These are phyloP conservation scores for Phyllosticta ampelicida DNA, from an alignment of 2,329 filamentous ascomycete genomes.

Conservation along the genomic window DNA sequence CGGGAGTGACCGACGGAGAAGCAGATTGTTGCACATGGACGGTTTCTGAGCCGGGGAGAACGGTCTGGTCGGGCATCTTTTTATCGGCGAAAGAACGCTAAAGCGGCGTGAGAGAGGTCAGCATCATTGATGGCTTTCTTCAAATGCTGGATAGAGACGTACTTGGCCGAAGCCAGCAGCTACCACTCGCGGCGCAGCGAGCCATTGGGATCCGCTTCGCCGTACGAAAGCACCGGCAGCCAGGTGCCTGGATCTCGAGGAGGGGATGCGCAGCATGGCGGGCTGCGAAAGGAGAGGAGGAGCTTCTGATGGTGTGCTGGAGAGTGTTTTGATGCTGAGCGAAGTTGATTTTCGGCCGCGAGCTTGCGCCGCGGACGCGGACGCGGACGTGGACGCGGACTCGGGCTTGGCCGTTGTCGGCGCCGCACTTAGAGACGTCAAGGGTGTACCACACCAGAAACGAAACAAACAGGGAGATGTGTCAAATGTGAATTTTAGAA, in stretches of 20 bases:
- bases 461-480: background rate
- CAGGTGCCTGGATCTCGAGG: constrained; percentile 37
- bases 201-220: constrained; percentile 33
- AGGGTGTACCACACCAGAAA: background rate
- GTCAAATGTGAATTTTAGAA: background rate
- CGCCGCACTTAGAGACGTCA: constrained; percentile 16
- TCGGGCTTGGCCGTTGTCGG: background rate
- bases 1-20: constrained; percentile 26
- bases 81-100: constrained; percentile 43
- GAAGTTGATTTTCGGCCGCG: constrained; percentile 11
- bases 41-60: constrained; percentile 19
- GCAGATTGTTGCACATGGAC: background rate
- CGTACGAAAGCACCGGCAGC: constrained; percentile 29
- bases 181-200: constrained; percentile 23
- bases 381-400: background rate
- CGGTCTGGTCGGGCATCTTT: constrained; percentile 31
- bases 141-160: constrained; percentile 22
- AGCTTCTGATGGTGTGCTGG: constrained; percentile 9
- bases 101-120: constrained; percentile 17
- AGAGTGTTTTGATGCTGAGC: constrained; percentile 4
- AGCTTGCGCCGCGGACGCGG: constrained; percentile 8
- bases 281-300: constrained; percentile 24
- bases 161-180: constrained; percentile 10
- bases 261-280: constrained; percentile 46
- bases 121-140: constrained; percentile 34